Evolutionary conservation across 495 filamentous ascomycete genomes (phyloP).

Genomic region (Penicillium coprophilum): DNA sequence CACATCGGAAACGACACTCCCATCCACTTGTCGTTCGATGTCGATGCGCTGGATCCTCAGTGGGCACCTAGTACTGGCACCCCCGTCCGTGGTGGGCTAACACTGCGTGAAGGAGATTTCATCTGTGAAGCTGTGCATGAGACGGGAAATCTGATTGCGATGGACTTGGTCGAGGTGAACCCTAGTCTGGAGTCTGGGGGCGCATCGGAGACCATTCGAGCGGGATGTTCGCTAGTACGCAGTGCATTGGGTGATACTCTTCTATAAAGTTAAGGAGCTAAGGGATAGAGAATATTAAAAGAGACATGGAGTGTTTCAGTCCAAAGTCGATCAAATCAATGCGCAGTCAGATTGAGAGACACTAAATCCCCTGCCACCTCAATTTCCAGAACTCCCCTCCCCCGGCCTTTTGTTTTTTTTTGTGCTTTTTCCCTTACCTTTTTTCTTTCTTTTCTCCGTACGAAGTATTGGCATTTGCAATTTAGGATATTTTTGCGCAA

Average conservation of each 20-base stretch:
- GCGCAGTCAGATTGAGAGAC: neutral
- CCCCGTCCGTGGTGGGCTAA: conserved; percentile 91
- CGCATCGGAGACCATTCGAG: conserved; percentile 82
- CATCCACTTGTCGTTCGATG: conserved; percentile 95
- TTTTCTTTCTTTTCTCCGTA: conserved; percentile 3
- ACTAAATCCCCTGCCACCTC: conserved; percentile 33
- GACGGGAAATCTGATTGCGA: conserved; percentile 84
- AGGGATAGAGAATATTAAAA: conserved; percentile 2
- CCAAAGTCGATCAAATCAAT: conserved; percentile 2
- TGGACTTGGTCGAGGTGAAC: conserved; percentile 98
- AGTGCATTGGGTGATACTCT: conserved; percentile 91
- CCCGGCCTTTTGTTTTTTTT: conserved; percentile 1
- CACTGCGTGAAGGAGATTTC: conserved; percentile 92
- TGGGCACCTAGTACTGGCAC: conserved; percentile 97
- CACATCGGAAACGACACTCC: conserved; percentile 93
- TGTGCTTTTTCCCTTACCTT: neutral
- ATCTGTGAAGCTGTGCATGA: conserved; percentile 96
- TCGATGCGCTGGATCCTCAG: conserved; percentile 93
- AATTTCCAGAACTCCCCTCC: conserved; percentile 27
- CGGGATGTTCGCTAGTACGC: conserved; percentile 85
- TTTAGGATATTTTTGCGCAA: neutral
- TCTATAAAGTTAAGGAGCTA: conserved; percentile 48
- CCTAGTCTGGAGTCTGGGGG: conserved; percentile 75
- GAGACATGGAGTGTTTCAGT: neutral
- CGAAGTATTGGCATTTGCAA: conserved; percentile 3